Evolutionary conservation across 2,329 filamentous ascomycete genomes (phyloP), one percentile per base, ranked within the genome.

Genomic region (Ascochyta fabae): DNA sequence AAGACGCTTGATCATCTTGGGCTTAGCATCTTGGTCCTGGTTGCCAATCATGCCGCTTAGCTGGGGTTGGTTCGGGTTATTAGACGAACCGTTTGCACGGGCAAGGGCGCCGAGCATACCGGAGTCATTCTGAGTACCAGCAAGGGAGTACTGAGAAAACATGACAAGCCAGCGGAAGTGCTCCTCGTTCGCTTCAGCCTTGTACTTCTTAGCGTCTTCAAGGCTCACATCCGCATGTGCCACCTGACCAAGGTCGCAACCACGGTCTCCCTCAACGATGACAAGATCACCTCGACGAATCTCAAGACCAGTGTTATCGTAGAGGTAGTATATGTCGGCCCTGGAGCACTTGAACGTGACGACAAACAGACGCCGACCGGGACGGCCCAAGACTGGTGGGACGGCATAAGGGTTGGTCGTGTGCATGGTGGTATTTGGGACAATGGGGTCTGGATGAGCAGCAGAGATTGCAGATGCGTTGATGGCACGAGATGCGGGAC

Each of bases 161-260:
- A 98, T 95, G 90, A 98, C 96, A 48, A 99, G 83, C 91, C 94
- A 98, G 70, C 92, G 93, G 79, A 96, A 97, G 74, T 99, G 95
- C 73, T 98, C 92, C 73, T 97, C 92, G 2, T 90, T 90, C 64
- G 94, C 96, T 66, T 95, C 88, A 66, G 96, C 91, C 75, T 97
- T 96, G 63, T 92, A 80, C 43, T 95, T 89, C 69, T 95, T 93
- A 8, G 95, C 95, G 47, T 89, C 86, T 63, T 92, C 88, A 84
- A 92, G 92, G 59, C 92, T 90, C 35, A 98, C 87, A 66, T 96
- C 93, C 60, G 92, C 90, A 64, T 90, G 87, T 48, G 91, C 90
- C 26, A 99, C 94, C 24, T 94, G 96, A 40, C 95, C 96, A 33
- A 99, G 84, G 72, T 99, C 96, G 22, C 92, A 96, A 41, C 95